Base-by-base conservation (phyloP, 108 stramenopile genomes). In the Skeletonema costatum region DNA sequence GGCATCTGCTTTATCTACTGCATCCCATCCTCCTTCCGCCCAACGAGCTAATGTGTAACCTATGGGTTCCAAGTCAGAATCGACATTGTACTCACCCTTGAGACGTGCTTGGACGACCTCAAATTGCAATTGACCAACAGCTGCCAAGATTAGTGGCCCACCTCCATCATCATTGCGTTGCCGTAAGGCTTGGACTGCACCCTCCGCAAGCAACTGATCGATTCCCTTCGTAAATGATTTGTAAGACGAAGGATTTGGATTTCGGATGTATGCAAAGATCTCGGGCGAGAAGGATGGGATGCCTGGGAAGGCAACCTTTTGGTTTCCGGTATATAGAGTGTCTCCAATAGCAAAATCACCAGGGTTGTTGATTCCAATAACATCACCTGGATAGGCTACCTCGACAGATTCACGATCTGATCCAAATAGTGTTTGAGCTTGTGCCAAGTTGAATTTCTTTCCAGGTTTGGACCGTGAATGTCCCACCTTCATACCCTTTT, bases 331-430 rank as follows among this genome's bases (percentile, higher is more conserved):
- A 60, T 77, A 93, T 14, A 97, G 75, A 6, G 96, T 93, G 64
- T 96, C 96, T 16, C 94, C 93, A 69, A 95, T 95, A 25, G 90
- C 90, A 83, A 95, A 95, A 64, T 87, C 87, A 42, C 97, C 97
- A 5, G 97, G 98, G 75, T 98, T 98, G 84, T 98, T 97, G 68
- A 98, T 94, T 31, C 98, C 98, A 75, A 98, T 97, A 32, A 98
- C 93, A 71, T 98, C 97, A 8, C 98, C 98, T 9, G 98, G 98
- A 83, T 90, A 98, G 19, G 98, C 98, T 59, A 87, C 76, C 30
- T 96, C 93, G 4, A 98, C 86, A 6, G 91, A 83, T 72, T 93
- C 90, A 11, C 96, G 89, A 74, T 96, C 96, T 29, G 91, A 89
- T 44, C 96, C 98, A 84, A 98, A 98, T 25, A 98, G 68, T 60